Percentiles rank a stretch among this genome's conserved stretches.
These are phyloP conservation scores for Pythium sp. DNA, from an alignment of 352 stramenopile genomes.

Conservation along the genomic window DNA sequence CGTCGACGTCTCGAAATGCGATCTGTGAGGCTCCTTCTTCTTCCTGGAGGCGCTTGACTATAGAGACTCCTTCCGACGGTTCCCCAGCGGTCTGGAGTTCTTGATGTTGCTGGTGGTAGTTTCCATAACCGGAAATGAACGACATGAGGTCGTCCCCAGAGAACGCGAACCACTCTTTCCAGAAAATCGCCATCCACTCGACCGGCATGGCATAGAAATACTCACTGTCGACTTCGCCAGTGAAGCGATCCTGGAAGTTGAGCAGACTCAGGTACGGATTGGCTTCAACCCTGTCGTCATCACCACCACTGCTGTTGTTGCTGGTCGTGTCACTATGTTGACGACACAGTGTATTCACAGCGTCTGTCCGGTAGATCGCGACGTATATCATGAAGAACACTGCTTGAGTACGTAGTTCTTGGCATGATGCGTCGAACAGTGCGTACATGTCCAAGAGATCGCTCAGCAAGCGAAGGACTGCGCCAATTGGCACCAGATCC, in stretches of 20 bases:
- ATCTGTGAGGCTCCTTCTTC: background rate
- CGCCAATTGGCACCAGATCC: slow-evolving; percentile 29
- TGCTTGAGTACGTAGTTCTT: background rate
- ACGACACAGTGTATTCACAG: background rate
- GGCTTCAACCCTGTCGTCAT: background rate
- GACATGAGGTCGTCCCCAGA: slow-evolving; percentile 33
- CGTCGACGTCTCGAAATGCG: slow-evolving; percentile 10
- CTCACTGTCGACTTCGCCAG: slow-evolving; percentile 32
- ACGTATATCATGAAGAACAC: slow-evolving; percentile 45
- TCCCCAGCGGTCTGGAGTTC: background rate
- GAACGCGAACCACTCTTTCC: slow-evolving; percentile 51
- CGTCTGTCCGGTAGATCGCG: slow-evolving; percentile 27
- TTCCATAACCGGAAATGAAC: slow-evolving; percentile 32
- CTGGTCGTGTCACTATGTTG: background rate
- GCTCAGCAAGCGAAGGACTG: slow-evolving; percentile 28
- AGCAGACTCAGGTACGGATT: slow-evolving; percentile 12
- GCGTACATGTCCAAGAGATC: slow-evolving; percentile 29
- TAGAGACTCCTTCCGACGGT: background rate
- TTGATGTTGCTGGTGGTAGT: slow-evolving; percentile 18
- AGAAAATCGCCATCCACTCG: slow-evolving; percentile 52
- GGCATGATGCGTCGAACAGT: background rate
- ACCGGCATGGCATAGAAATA: slow-evolving; percentile 48
- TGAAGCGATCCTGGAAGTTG: slow-evolving; percentile 35
- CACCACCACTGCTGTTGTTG: background rate
- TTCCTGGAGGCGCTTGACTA: background rate